Conservation (phyloP, 1,139 yeast species). For the Kurtzmaniella quercitrusa region DNA sequence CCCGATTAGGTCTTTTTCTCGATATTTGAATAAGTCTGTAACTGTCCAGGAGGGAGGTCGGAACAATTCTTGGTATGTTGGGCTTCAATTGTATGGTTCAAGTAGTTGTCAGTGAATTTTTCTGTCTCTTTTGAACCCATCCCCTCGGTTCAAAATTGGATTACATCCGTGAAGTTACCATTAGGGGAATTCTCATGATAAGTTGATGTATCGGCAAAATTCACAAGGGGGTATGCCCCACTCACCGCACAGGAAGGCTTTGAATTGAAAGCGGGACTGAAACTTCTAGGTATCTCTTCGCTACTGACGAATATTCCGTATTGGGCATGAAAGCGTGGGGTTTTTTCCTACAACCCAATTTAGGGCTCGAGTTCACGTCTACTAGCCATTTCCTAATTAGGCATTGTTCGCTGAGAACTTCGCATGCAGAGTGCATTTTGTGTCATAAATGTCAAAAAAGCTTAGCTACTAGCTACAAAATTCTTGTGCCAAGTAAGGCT, state of each 20-base stretch:
- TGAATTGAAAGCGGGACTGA: background rate
- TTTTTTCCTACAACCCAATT: background rate
- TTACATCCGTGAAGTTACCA: too few species aligned
- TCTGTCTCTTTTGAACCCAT: too few species aligned
- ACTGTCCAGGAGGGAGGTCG: too few species aligned
- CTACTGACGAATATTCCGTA: background rate
- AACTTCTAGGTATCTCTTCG: background rate
- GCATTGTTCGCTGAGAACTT: background rate
- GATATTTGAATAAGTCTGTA: too few species aligned
- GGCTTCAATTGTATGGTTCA: too few species aligned
- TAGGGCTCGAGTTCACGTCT: background rate
- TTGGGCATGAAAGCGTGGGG: background rate
- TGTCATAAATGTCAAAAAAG: background rate
- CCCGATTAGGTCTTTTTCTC: background rate
- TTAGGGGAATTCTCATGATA: too few species aligned
- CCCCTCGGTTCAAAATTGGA: too few species aligned
- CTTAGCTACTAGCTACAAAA: background rate
- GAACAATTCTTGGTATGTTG: too few species aligned
- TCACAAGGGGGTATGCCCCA: background rate
- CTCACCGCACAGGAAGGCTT: background rate
- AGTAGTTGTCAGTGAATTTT: too few species aligned
- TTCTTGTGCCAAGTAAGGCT: background rate
- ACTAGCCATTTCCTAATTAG: background rate
- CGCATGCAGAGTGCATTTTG: background rate
- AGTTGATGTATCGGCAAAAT: too few species aligned